These are phyloP conservation scores for Gentiana dahurica DNA, from an alignment of 257 asterid species.

Conservation along the genomic window DNA sequence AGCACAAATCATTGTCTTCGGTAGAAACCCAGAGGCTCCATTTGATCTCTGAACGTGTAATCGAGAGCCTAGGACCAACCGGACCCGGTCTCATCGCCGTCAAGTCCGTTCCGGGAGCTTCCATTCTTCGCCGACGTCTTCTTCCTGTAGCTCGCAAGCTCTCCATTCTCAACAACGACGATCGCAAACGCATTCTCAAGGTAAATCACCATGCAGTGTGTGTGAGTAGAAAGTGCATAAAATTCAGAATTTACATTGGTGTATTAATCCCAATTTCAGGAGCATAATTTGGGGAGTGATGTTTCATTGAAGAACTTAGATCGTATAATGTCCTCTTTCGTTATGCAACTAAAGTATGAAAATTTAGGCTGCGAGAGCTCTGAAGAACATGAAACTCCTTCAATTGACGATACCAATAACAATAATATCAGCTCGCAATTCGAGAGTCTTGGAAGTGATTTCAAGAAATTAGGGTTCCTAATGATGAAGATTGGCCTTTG, in stretches of 20 bases:
- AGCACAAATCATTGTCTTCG: conserved; percentile 13
- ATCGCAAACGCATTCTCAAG: conserved; percentile 67
- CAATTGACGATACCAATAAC: background rate
- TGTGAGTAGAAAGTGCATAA: background rate
- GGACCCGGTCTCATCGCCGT: conserved; percentile 86
- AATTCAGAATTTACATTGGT: background rate
- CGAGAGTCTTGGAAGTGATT: conserved; percentile 35
- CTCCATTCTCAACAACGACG: conserved; percentile 46
- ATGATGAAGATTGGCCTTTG: conserved; percentile 77
- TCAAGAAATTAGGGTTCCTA: conserved; percentile 52
- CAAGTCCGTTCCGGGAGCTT: conserved; percentile 47
- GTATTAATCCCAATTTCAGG: conserved; percentile 22
- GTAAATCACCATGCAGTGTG: conserved; percentile 17
- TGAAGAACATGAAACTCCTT: conserved; percentile 1
- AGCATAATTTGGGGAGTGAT: conserved; percentile 79
- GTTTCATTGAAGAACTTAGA: conserved; percentile 57
- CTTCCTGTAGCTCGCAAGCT: conserved; percentile 76
- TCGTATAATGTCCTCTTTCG: conserved; percentile 76
- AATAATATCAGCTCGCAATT: conserved; percentile 20
- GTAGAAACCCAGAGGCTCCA: conserved; percentile 37
- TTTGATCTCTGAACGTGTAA: conserved; percentile 24
- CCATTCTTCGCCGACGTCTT: conserved; percentile 34
- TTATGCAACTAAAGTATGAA: conserved; percentile 67
- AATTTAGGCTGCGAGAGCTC: conserved; percentile 15
- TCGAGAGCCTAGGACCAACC: conserved; percentile 61